Conservation (phyloP, 139 green algal species). For the Chlamydomonas sp. region DNA sequence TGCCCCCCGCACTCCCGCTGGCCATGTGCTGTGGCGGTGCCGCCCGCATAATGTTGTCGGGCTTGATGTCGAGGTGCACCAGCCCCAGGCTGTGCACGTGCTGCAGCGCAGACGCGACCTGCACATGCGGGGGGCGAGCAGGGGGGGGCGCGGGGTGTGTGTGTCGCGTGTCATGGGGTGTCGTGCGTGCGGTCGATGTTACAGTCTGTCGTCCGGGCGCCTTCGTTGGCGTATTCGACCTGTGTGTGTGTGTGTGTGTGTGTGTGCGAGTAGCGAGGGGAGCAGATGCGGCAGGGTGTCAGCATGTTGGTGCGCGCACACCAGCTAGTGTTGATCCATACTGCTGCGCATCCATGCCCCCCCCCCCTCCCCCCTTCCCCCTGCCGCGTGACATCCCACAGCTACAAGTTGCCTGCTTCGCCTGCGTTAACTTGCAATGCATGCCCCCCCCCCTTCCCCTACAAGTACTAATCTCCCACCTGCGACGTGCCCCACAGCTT, state of each 20-base stretch:
- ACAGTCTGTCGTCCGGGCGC: no score
- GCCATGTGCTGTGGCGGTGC: not conserved
- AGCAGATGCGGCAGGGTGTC: not conserved
- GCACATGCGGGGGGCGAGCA: not conserved
- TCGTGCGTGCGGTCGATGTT: no score
- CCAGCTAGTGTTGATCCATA: no score
- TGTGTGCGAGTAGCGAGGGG: not conserved
- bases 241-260: not conserved
- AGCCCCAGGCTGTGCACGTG: constrained; percentile 74
- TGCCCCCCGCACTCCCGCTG: not conserved
- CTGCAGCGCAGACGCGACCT: constrained; percentile 65
- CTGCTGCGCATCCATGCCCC: no score
- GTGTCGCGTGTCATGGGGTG: no score
- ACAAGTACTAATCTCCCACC: no score
- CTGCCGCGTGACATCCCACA: no score
- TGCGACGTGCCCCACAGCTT: constrained; percentile 61
- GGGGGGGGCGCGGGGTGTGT: not conserved
- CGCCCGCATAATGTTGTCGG: constrained; percentile 79
- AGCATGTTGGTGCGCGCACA: not conserved
- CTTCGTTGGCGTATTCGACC: no score
- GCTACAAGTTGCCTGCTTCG: no score
- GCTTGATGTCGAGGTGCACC: constrained; percentile 92
- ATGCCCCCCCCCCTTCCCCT: not conserved
- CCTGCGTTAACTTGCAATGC: not conserved
- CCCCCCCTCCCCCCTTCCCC: no score